Evolutionary conservation across 495 filamentous ascomycete species (phyloP).

Genomic region (Penicillium robsamsonii): DNA sequence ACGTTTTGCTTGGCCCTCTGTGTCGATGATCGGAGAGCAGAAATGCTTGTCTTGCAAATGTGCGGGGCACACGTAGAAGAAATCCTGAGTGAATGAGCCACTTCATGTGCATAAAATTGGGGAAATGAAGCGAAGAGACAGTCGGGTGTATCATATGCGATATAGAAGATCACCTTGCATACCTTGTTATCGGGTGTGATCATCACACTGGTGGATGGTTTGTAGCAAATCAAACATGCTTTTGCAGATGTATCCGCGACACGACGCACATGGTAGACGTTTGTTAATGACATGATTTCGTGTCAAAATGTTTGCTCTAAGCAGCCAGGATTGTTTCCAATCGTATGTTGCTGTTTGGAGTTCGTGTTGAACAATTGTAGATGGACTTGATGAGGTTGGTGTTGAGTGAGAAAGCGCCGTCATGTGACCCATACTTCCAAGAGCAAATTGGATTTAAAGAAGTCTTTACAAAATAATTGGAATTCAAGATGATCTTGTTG

Average conservation of each 20-base stretch:
- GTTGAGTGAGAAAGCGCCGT: conserved; percentile 2
- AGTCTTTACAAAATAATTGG: background rate
- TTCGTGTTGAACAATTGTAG: background rate
- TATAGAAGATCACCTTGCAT: conserved; percentile 7
- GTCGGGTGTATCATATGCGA: background rate
- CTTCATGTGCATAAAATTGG: background rate
- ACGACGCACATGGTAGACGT: conserved; percentile 81
- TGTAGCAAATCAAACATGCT: conserved; percentile 88
- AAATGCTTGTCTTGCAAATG: conserved; percentile 86
- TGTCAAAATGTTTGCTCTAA: background rate
- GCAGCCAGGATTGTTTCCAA: background rate
- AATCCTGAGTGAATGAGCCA: conserved; percentile 60
- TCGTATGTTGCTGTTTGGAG: background rate
- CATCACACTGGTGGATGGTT: conserved; percentile 79
- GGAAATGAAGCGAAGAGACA: background rate
- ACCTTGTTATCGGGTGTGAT: conserved; percentile 91
- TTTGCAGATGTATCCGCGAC: conserved; percentile 82
- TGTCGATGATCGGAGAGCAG: conserved; percentile 74
- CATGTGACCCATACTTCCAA: conserved; percentile 18
- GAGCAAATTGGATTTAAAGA: background rate
- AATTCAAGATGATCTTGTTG: background rate
- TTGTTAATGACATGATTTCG: conserved; percentile 59
- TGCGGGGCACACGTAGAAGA: conserved; percentile 83
- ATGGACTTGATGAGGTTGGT: conserved; percentile 14
- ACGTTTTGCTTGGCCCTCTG: conserved; percentile 67